phyloP scores from a whole-genome alignment of 371 early-diverging fungal species.

The Rozella allomycis region DNA sequence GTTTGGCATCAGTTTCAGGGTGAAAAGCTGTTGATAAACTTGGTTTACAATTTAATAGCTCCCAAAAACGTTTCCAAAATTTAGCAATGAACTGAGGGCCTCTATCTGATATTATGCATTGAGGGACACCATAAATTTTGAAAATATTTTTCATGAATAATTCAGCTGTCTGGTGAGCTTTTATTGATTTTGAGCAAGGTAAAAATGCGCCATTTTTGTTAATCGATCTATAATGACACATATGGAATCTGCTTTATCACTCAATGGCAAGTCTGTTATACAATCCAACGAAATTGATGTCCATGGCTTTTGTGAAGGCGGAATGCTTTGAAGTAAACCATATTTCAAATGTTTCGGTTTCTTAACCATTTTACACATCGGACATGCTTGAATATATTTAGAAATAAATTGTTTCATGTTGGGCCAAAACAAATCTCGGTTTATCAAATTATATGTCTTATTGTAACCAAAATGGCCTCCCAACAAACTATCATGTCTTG shows the following conservation, averaged over 20 bases:
- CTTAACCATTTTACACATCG: conserved; percentile 16
- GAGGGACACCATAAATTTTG: no score
- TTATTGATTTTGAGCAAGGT: conserved; percentile 5
- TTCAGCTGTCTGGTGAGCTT: conserved; percentile 8
- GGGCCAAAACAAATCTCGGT: conserved; percentile 18
- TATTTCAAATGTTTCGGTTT: conserved; percentile 3
- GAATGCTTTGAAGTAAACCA: conserved; percentile 15
- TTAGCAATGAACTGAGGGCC: conserved; percentile 21
- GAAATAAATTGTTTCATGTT: conserved; percentile 10
- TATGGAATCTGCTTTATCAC: conserved; percentile 10
- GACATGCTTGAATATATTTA: conserved; percentile 15
- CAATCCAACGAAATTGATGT: conserved; percentile 22
- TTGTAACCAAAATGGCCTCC: conserved; percentile 23
- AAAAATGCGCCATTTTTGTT: conserved; percentile 20
- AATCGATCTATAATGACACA: conserved; percentile 20
- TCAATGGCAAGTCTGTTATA: conserved; percentile 15
- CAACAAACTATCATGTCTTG: conserved; percentile 13
- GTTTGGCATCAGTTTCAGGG: conserved; percentile 27
- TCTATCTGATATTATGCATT: no score
- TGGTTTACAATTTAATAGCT: conserved; percentile 6
- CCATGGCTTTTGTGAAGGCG: conserved; percentile 14
- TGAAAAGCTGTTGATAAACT: conserved; percentile 18
- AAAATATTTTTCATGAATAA: conserved; percentile 10
- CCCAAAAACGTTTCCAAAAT: conserved; percentile 12
- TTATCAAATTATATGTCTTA: conserved; percentile 15